Conservation (phyloP, 306 rosid species). For the Neltuma alba region DNA sequence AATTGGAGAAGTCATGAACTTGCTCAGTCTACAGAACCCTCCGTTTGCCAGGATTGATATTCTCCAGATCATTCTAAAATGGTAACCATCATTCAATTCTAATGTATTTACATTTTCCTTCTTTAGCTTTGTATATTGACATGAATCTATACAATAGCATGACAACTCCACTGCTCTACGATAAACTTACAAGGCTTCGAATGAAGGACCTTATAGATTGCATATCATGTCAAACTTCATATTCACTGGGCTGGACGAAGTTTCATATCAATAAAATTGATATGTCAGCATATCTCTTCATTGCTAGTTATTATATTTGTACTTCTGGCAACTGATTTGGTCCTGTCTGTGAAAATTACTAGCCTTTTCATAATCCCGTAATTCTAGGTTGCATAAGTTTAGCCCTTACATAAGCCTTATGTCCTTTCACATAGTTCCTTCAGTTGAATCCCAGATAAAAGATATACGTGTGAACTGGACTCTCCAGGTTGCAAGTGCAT, state of each 20-base stretch:
- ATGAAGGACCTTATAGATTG: slow-evolving; percentile 10
- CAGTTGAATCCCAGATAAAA: slow-evolving; percentile 69
- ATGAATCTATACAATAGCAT: not conserved
- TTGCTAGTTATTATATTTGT: not conserved
- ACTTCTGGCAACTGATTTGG: slow-evolving; percentile 13
- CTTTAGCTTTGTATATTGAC: not conserved
- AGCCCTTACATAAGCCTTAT: slow-evolving; percentile 29
- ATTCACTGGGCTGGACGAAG: slow-evolving; percentile 5
- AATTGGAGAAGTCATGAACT: slow-evolving; percentile 76
- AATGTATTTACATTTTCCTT: not conserved
- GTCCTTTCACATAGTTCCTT: not conserved
- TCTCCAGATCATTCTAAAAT: slow-evolving; percentile 71
- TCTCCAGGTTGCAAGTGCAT: slow-evolving; percentile 77
- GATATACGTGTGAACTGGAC: slow-evolving; percentile 89
- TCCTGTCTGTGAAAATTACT: not conserved
- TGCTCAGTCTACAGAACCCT: slow-evolving; percentile 76
- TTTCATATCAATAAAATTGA: not conserved
- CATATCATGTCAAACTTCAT: slow-evolving; percentile 11
- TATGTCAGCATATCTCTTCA: not conserved
- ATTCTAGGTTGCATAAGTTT: slow-evolving; percentile 6
- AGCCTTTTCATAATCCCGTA: not conserved
- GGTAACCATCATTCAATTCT: slow-evolving; percentile 56
- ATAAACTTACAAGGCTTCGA: not conserved
- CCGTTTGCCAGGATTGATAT: slow-evolving; percentile 90
- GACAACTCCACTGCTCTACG: not conserved